Base-by-base conservation (phyloP, 1,139 yeast genomes). In the Suhomyces anneliseae region DNA sequence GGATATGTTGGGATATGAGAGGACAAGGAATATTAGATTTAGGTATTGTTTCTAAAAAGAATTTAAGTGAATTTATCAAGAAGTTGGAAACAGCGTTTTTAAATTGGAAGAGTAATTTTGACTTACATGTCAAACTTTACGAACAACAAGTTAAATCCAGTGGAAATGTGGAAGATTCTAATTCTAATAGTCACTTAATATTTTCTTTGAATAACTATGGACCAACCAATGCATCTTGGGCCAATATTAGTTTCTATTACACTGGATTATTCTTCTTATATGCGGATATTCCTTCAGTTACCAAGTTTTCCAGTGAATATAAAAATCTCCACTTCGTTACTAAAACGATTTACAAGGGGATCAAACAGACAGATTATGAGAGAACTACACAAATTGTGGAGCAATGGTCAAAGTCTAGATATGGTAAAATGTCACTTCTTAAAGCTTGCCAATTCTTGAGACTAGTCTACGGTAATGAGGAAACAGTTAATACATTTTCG, bases 1-100 rank as follows among this genome's bases (percentile, higher is more conserved):
- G 39, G 27, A 36, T 36, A 10, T 36, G 39, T 26, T 36, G 39
- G 39, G 39, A 36, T 36, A 36, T 36, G 39, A 36, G 39, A 27
- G 39, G 15, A 7, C 39, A 36, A 36, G 39, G 39, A 10, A 24
- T 36, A 4, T 36, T 36, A 19, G 39, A 36, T 12, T 36, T 36
- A 11, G 39, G 39, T 7, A 36, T 36, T 36, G 39, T 36, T 10
- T 36, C 39, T 7, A 36, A 36, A 32, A 36, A 12, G 9, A 36
- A n/a, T 15, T 26, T 36, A 27, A 27, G 39, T 11, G 39, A 36
- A n/a, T 36, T 36, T n/a, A 26, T 36, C 32, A 36, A 36, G 9
- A 36, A 12, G 32, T 26, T 36, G 26, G 39, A 36, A 27, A 36
- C 19, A 36, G 39, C 39, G 8, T 36, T 36, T 32, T 12, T 36